Conservation (phyloP, 148 eudicot species). For the Vaccinium corymbosum region DNA sequence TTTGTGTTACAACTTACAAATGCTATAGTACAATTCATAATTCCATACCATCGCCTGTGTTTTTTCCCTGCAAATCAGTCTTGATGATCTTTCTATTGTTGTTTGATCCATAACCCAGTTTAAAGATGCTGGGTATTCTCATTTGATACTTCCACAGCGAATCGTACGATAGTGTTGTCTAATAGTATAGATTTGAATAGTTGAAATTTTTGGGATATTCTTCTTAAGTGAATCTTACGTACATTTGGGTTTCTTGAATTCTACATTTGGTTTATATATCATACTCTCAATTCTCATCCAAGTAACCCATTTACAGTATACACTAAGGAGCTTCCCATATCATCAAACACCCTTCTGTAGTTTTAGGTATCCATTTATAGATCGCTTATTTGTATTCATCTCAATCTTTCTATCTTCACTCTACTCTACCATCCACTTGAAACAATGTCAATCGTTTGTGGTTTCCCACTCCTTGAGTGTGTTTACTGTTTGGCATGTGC, state of each 20-base stretch:
- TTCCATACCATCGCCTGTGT: background rate
- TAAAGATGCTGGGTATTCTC: background rate
- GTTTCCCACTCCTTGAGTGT: constrained; percentile 82
- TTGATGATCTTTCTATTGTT: constrained; percentile 1
- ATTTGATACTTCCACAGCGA: constrained; percentile 1
- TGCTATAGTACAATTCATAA: background rate
- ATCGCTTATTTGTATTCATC: background rate
- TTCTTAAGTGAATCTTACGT: background rate
- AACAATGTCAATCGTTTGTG: constrained; percentile 73
- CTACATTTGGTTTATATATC: background rate
- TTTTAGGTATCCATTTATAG: background rate
- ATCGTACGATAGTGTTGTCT: background rate
- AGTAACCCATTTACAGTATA: background rate
- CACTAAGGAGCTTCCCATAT: background rate
- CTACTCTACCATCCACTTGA: constrained; percentile 9
- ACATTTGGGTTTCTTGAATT: background rate
- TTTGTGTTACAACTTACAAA: background rate
- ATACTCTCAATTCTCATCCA: background rate
- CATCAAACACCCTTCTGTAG: background rate
- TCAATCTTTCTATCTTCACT: background rate
- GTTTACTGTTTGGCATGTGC: constrained; percentile 85
- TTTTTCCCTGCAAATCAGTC: background rate
- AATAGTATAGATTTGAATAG: background rate
- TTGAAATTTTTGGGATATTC: background rate
- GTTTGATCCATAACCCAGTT: background rate